A percentile compares a stretch with the other conserved stretches of the same genome.
These are phyloP conservation scores for Geotrichum carabidarum DNA, from an alignment of 1,139 yeast species.

Conservation along the genomic window DNA sequence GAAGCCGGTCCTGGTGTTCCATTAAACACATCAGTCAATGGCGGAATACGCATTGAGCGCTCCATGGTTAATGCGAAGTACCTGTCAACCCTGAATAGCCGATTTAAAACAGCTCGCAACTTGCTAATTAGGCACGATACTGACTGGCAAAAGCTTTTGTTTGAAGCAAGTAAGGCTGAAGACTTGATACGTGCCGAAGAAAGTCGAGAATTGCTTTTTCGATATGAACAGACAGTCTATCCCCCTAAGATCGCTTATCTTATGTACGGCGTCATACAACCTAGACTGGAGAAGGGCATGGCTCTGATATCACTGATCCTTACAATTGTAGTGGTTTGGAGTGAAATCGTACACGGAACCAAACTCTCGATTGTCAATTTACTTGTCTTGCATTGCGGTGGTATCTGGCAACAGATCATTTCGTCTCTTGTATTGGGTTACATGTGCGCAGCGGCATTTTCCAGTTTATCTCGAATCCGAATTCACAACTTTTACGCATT, in stretches of 20 bases:
- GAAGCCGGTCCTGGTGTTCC: slow-evolving; percentile 26
- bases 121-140: slow-evolving; percentile 37
- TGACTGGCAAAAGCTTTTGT: slow-evolving; percentile 40
- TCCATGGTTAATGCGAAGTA: slow-evolving; percentile 30
- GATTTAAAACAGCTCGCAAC: slow-evolving; percentile 28
- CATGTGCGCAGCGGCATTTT: slow-evolving; percentile 63
- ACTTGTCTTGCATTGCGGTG: slow-evolving; percentile 37
- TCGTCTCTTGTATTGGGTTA: slow-evolving; percentile 52
- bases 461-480: slow-evolving; percentile 61
- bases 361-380: slow-evolving; percentile 55
- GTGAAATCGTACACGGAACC: slow-evolving; percentile 73
- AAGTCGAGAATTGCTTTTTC: slow-evolving; percentile 28
- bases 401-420: slow-evolving; percentile 36
- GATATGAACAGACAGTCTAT: slow-evolving; percentile 32
- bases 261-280: slow-evolving; percentile 44
- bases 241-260: slow-evolving; percentile 42
- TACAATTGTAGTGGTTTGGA: slow-evolving; percentile 57
- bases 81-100: slow-evolving; percentile 27
- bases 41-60: slow-evolving; percentile 26
- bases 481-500: slow-evolving; percentile 73
- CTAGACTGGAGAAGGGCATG: slow-evolving; percentile 43
- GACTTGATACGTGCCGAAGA: slow-evolving; percentile 30
- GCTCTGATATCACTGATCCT: slow-evolving; percentile 43
- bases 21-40: slow-evolving; percentile 13
- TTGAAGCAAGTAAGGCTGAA: slow-evolving; percentile 38